phyloP scores from a whole-genome alignment of 768 basidiomycete species.

The Dendrothele bispora region DNA sequence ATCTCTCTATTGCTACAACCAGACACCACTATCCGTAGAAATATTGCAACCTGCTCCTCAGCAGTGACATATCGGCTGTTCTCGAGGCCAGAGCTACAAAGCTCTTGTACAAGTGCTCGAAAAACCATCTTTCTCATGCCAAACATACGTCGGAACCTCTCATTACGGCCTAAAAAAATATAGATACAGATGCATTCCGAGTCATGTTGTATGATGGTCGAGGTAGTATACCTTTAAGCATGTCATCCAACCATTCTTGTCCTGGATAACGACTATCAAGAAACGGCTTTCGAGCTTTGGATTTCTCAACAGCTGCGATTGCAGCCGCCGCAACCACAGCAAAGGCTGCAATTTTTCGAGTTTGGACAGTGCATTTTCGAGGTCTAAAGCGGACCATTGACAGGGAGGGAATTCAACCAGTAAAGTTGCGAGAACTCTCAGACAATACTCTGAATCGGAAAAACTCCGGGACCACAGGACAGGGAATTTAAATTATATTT shows the following conservation, averaged over 20 bases:
- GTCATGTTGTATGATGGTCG: background rate
- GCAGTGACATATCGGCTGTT: slow-evolving; percentile 21
- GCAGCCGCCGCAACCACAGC: background rate
- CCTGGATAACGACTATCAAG: background rate
- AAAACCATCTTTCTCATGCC: slow-evolving; percentile 30
- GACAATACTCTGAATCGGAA: too few relatives aligned
- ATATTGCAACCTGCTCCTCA: slow-evolving; percentile 39
- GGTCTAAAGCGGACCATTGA: too few relatives aligned
- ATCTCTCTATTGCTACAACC: slow-evolving; percentile 25
- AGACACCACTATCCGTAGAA: slow-evolving; percentile 27
- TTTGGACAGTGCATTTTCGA: too few relatives aligned
- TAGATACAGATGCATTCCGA: background rate
- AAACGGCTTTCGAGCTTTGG: background rate
- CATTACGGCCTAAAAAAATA: background rate
- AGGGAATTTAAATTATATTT: too few relatives aligned
- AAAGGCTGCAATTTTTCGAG: background rate
- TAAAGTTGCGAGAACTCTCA: too few relatives aligned
- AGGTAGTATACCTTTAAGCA: background rate
- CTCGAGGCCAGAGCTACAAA: slow-evolving; percentile 17
- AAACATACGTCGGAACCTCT: background rate
- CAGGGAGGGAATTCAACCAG: too few relatives aligned
- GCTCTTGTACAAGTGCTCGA: slow-evolving; percentile 19
- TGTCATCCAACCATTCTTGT: background rate
- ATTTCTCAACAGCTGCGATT: background rate
- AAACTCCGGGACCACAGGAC: too few relatives aligned